A percentile compares a stretch with the other conserved stretches of the same genome.
Evolutionary conservation across 1,284 basidiomycete species (phyloP).

Genomic region (Baeospora myosura): DNA sequence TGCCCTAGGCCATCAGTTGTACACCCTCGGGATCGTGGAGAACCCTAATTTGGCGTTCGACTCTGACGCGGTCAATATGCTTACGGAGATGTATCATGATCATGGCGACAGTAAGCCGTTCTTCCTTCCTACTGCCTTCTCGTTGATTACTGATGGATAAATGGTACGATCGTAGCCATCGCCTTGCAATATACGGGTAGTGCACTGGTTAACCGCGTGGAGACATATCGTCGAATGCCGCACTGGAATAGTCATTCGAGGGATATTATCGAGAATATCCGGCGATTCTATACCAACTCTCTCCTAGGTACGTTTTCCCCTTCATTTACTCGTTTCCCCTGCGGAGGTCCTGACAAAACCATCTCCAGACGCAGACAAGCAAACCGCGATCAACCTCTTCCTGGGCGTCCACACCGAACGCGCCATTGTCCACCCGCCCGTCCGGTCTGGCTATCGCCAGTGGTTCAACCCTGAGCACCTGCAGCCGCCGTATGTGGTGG

Average conservation of each 20-base stretch:
- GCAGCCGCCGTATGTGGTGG: conserved; percentile 49
- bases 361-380: conserved; percentile 93
- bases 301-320: conserved; percentile 59
- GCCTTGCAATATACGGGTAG: conserved; percentile 96
- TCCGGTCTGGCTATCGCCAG: conserved; percentile 63
- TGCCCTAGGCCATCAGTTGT: conserved; percentile 91
- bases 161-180: conserved; percentile 77
- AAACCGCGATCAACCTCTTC: conserved; percentile 95
- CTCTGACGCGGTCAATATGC: conserved; percentile 92
- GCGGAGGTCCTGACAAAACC: neutral
- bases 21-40: conserved; percentile 85
- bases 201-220: conserved; percentile 93
- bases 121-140: neutral
- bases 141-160: neutral
- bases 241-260: conserved; percentile 98
- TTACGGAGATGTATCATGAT: conserved; percentile 99
- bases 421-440: conserved; percentile 36
- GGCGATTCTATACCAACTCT: conserved; percentile 94
- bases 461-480: conserved; percentile 79
- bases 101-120: conserved; percentile 80
- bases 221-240: conserved; percentile 92
- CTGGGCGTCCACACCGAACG: conserved; percentile 68
- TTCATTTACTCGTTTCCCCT: neutral
- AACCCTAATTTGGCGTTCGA: conserved; percentile 86
- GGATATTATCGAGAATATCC: conserved; percentile 94